Percentiles rank a stretch among this genome's conserved stretches.
Conservation (phyloP, 2,329 filamentous ascomycete species). For the Xylariomycetidae sp. region DNA sequence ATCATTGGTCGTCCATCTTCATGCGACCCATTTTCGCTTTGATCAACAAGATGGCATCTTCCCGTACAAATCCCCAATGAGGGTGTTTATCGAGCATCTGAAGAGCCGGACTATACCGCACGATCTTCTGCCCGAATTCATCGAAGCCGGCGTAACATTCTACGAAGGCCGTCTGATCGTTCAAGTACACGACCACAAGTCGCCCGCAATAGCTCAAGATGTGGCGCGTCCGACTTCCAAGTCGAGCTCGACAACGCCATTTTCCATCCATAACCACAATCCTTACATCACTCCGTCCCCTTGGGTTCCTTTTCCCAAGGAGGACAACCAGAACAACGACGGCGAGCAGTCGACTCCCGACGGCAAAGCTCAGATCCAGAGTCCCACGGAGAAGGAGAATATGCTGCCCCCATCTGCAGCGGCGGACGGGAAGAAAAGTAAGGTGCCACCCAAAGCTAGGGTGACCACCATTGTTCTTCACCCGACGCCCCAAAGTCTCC, state of each 20-base stretch:
- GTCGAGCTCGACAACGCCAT: conserved; percentile 61
- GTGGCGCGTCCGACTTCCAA: conserved; percentile 48
- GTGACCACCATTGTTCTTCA: conserved; percentile 78
- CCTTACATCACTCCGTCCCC: conserved; percentile 86
- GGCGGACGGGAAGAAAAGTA: conserved; percentile 39
- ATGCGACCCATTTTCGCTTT: conserved; percentile 83
- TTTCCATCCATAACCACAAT: conserved; percentile 91
- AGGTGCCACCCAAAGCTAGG: conserved; percentile 52
- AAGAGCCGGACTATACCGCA: conserved; percentile 76
- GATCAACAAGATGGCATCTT: conserved; percentile 93
- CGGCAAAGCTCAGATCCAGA: conserved; percentile 35
- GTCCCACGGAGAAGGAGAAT: conserved; percentile 53
- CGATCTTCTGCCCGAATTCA: conserved; percentile 78
- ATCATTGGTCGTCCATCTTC: conserved; percentile 81
- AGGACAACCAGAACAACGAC: conserved; percentile 28
- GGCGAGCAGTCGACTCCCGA: conserved; percentile 24
- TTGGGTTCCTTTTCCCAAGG: conserved; percentile 69
- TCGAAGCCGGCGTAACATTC: conserved; percentile 67
- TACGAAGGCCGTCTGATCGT: conserved; percentile 96
- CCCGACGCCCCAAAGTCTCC: conserved; percentile 71
- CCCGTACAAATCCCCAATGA: conserved; percentile 89
- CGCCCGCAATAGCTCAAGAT: conserved; percentile 56
- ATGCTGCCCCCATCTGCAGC: conserved; percentile 48
- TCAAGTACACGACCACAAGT: conserved; percentile 84
- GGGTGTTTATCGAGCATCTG: conserved; percentile 72